Conservation (phyloP, 2,329 filamentous ascomycete genomes). For the Colletotrichum cereale region DNA sequence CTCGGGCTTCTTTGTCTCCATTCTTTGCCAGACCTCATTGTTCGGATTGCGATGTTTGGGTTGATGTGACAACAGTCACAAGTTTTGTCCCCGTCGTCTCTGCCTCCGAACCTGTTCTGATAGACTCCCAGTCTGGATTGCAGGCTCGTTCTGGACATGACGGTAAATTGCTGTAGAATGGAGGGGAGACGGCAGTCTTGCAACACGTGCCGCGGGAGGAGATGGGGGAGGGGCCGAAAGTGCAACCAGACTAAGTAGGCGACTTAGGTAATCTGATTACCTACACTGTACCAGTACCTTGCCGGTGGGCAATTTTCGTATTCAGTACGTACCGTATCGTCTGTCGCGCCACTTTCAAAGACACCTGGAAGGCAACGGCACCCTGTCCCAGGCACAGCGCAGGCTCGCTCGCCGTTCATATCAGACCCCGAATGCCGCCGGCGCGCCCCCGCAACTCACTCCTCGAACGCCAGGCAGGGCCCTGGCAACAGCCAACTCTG, state of each 20-base stretch:
- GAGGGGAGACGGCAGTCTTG: background rate
- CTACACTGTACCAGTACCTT: too few species aligned
- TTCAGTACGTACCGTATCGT: constrained; percentile 22
- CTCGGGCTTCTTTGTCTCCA: constrained; percentile 24
- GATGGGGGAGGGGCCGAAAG: constrained; percentile 7
- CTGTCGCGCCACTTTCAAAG: constrained; percentile 16
- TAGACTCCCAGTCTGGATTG: too few species aligned
- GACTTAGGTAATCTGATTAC: constrained; percentile 4
- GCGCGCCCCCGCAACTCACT: constrained; percentile 31
- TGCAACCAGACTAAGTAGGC: background rate
- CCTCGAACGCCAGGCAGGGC: constrained; percentile 27
- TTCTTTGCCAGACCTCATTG: background rate
- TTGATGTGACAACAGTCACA: background rate
- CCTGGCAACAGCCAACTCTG: constrained; percentile 27
- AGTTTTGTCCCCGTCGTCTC: background rate
- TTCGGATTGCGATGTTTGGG: background rate
- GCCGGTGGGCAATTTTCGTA: background rate
- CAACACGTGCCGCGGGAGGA: background rate
- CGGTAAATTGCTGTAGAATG: background rate
- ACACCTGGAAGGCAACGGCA: constrained; percentile 10
- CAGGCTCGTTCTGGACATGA: background rate
- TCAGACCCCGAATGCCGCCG: constrained; percentile 36
- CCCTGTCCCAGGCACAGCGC: constrained; percentile 1
- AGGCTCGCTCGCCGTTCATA: constrained; percentile 4
- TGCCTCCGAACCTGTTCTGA: background rate